Percentiles rank a stretch among this genome's conserved stretches.
phyloP scores from a whole-genome alignment of 2,329 filamentous ascomycete species.

The Monosporascus sp. region DNA sequence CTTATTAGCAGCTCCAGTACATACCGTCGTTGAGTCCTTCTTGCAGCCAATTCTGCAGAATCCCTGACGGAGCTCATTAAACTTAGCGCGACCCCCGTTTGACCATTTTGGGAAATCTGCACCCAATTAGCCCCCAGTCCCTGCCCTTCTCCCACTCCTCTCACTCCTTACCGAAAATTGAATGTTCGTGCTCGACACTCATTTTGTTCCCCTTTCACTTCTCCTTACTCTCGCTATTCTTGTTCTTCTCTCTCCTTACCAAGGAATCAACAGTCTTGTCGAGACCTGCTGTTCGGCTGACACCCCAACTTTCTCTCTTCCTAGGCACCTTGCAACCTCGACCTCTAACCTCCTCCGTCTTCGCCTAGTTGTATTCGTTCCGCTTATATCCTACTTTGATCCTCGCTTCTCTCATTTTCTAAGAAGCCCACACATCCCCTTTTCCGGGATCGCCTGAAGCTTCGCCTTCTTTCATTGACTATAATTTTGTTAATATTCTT shows the following conservation, averaged over 20 bases:
- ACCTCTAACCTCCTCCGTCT: conserved; percentile 14
- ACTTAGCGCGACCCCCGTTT: conserved; percentile 35
- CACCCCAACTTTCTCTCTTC: conserved; percentile 11
- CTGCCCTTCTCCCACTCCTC: conserved; percentile 14
- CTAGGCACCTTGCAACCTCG: conserved; percentile 13
- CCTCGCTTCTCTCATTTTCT: conserved; percentile 22
- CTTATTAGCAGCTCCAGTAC: conserved; percentile 8
- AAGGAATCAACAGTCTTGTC: background rate
- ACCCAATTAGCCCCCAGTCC: conserved; percentile 16
- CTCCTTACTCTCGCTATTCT: conserved; percentile 27
- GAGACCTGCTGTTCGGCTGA: background rate
- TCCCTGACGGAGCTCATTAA: conserved; percentile 32
- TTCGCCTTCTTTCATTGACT: conserved; percentile 27
- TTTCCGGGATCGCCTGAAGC: conserved; percentile 18
- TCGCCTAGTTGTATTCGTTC: conserved; percentile 25
- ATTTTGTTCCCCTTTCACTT: background rate
- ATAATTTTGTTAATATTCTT: conserved; percentile 28
- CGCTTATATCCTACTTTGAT: conserved; percentile 22
- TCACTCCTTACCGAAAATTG: background rate
- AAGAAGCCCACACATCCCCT: conserved; percentile 10
- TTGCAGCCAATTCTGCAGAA: conserved; percentile 2
- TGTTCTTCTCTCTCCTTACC: conserved; percentile 18
- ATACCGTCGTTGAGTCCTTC: too few species aligned
- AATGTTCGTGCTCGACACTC: background rate
- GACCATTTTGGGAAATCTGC: conserved; percentile 29